Base-by-base conservation (phyloP, 2,329 filamentous ascomycete species). In the Colletotrichum navitas region DNA sequence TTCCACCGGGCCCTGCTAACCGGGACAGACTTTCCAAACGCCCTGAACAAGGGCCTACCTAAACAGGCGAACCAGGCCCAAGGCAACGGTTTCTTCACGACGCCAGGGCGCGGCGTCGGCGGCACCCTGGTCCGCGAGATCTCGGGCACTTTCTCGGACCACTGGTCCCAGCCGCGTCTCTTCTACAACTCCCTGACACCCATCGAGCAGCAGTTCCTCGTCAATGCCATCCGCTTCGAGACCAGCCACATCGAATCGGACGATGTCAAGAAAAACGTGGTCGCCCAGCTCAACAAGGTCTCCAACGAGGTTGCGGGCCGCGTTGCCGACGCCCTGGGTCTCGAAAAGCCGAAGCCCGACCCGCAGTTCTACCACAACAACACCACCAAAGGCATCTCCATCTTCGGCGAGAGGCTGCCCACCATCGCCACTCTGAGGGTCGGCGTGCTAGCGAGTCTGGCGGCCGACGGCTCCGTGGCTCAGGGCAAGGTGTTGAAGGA, bases 141-240 rank as follows among this genome's bases (percentile, higher is more conserved):
- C 24, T 89, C 90, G n/a, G 81, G 85, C 0, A 91, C 89, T 1
- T 93, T 94, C 78, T 80, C 86, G n/a, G 91, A 94, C 77, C 89
- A 90, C 78, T 94, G 91, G 91, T 89, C 88, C 3, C 92, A 94
- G 78, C 88, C 91, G 0, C 88, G 92, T 1, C 84, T 94, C 16
- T 93, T 94, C 82, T 93, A 88, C 85, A 94, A 94, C 85, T 93
- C 91, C 0, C 83, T 94, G 61, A 83, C 86, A 1, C 83, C 86
- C 1, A 84, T 85, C 0, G 92, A 94, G 80, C 88, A 93, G 78
- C 91, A 94, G 77, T 91, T 93, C 77, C 80, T 94, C 49, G 85
- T 94, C 81, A 91, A 94, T 78, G 91, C 91, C 0, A 89, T 94
- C 66, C 90, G 92, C 36, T 93, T 94, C 79, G 92, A 94, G 81